Conservation (phyloP, 1,284 basidiomycete species). For the Microbotryum saponariae region DNA sequence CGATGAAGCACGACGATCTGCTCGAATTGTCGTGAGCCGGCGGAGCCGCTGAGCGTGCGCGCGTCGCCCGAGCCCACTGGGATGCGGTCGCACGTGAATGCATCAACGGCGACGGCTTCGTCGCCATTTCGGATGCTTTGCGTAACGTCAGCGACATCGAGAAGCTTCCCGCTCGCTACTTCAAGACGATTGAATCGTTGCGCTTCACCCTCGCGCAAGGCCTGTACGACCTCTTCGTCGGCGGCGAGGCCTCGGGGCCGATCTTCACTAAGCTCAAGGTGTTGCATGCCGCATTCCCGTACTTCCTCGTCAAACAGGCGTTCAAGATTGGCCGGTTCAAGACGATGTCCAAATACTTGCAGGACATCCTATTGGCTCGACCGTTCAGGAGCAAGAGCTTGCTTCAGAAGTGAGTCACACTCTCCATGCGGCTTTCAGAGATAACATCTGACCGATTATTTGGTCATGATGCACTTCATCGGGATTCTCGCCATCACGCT, state of each 20-base stretch:
- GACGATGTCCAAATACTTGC: constrained; percentile 28
- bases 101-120: constrained; percentile 29
- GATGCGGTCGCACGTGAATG: constrained; percentile 25
- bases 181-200: constrained; percentile 28
- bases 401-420: constrained; percentile 28
- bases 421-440: neutral
- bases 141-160: constrained; percentile 16
- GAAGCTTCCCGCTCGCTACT: constrained; percentile 29
- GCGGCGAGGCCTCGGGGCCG: constrained; percentile 20
- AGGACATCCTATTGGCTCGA: constrained; percentile 29
- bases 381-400: constrained; percentile 31
- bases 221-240: constrained; percentile 28
- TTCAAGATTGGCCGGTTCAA: constrained; percentile 29
- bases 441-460: neutral
- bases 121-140: constrained; percentile 28
- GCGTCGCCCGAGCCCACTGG: constrained; percentile 22
- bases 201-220: constrained; percentile 24
- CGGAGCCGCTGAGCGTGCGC: constrained; percentile 23
- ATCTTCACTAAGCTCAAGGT: constrained; percentile 31
- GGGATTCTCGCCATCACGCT: constrained; percentile 27
- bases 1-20: constrained; percentile 29
- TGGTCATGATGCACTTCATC: neutral
- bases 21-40: constrained; percentile 26
- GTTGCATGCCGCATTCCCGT: constrained; percentile 30
- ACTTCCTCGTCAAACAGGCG: constrained; percentile 30